phyloP scores from a whole-genome alignment of 768 basidiomycete genomes.

The Sporobolomyces pararoseus region DNA sequence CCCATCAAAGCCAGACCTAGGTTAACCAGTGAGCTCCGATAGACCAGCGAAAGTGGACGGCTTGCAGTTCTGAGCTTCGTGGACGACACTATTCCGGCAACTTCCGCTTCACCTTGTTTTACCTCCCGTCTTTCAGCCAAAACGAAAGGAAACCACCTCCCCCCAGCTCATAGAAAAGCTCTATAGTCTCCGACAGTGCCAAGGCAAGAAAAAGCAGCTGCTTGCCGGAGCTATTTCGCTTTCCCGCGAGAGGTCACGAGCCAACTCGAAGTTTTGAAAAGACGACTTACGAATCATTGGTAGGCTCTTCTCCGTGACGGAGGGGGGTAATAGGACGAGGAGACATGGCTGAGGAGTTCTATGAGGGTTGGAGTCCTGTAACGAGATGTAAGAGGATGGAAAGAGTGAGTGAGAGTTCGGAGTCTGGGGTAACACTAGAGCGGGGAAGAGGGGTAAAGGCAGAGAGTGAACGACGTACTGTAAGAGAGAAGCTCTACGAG shows the following conservation, averaged over 20 bases:
- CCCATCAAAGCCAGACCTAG: too few relatives aligned
- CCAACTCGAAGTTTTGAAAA: not conserved
- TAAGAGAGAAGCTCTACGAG: too few relatives aligned
- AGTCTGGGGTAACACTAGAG: not conserved
- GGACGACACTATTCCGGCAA: not conserved
- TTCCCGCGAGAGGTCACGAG: not conserved
- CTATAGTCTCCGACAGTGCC: not conserved
- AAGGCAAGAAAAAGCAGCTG: not conserved
- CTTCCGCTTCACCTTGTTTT: not conserved
- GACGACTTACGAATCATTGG: constrained; percentile 20
- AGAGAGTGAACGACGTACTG: too few relatives aligned
- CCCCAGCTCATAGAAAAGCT: not conserved
- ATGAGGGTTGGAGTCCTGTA: not conserved
- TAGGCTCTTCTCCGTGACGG: constrained; percentile 35
- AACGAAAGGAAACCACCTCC: not conserved
- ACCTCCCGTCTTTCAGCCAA: not conserved
- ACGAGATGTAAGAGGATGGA: not conserved
- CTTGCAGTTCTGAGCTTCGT: not conserved
- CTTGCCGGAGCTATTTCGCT: not conserved
- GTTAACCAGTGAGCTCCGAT: not conserved
- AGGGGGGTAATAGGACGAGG: constrained; percentile 19
- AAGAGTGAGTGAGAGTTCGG: not conserved
- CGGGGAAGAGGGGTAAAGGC: not conserved
- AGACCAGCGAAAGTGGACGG: not conserved
- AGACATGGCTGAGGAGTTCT: constrained; percentile 8